These are phyloP conservation scores for Alectoria sarmentosa DNA, from an alignment of 495 filamentous ascomycete genomes.

Conservation along the genomic window DNA sequence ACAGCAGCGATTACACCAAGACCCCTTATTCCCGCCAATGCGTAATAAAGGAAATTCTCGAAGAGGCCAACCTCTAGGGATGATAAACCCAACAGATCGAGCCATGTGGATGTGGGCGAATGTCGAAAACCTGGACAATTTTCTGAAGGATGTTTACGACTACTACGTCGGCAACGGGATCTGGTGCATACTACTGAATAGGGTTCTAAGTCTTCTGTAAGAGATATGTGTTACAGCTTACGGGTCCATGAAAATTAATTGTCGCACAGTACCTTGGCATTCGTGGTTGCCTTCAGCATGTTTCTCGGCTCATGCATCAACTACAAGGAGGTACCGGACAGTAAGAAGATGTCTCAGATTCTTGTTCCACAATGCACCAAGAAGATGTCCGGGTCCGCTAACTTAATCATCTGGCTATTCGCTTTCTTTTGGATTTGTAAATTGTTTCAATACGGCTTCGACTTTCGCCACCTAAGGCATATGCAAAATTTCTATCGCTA, in stretches of 20 bases:
- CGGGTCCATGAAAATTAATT: conserved; percentile 9
- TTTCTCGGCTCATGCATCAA: conserved; percentile 86
- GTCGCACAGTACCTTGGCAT: conserved; percentile 52
- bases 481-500: conserved; percentile 87
- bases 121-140: conserved; percentile 83
- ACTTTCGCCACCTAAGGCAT: conserved; percentile 63
- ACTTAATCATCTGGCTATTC: conserved; percentile 75
- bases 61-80: conserved; percentile 38
- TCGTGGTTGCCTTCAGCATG: conserved; percentile 76
- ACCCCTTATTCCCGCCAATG: conserved; percentile 24
- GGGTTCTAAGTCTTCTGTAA: conserved; percentile 67
- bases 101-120: conserved; percentile 97
- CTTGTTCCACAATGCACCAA: conserved; percentile 75
- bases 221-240: conserved; percentile 27
- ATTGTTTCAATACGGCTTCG: conserved; percentile 65
- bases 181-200: conserved; percentile 76
- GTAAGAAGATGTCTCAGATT: conserved; percentile 68
- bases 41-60: conserved; percentile 14
- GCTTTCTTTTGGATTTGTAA: conserved; percentile 83
- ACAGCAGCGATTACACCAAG: conserved; percentile 53
- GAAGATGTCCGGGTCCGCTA: conserved; percentile 76
- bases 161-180: conserved; percentile 84
- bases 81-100: conserved; percentile 64
- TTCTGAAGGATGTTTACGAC: conserved; percentile 81
- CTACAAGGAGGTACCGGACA: conserved; percentile 66